phyloP scores from a whole-genome alignment of 129 eudicot genomes.

The Flaveria trinervia region DNA sequence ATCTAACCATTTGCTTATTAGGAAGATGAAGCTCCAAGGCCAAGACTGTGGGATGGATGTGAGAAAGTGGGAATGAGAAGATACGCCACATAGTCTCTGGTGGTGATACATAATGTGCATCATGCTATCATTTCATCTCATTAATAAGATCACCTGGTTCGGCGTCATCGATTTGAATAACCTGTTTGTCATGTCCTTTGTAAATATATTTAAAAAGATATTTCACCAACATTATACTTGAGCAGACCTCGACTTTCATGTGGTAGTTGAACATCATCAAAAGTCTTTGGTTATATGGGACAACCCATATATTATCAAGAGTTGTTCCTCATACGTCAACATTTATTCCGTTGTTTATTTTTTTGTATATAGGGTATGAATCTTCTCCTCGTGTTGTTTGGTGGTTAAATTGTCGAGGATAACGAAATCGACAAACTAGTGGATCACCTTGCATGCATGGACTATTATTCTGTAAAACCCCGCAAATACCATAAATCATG shows the following conservation, averaged over 20 bases:
- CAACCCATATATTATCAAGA: conserved; percentile 29
- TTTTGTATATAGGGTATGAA: conserved; percentile 30
- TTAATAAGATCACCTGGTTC: neutral
- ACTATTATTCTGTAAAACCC: neutral
- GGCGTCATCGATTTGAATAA: neutral
- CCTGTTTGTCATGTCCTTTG: neutral
- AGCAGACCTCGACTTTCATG: neutral
- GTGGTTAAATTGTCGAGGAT: neutral
- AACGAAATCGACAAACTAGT: neutral
- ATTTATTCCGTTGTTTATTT: conserved; percentile 6
- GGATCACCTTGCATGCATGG: conserved; percentile 21
- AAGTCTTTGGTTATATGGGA: conserved; percentile 28
- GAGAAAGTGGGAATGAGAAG: conserved; percentile 8
- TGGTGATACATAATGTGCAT: conserved; percentile 19
- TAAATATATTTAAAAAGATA: conserved; percentile 24
- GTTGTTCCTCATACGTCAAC: neutral
- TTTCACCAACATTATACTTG: neutral
- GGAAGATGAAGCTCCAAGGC: too few relatives aligned
- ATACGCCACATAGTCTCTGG: conserved; percentile 16
- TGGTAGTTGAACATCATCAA: neutral
- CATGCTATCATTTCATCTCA: neutral
- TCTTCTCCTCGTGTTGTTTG: conserved; percentile 9
- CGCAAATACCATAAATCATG: conserved; percentile 41
- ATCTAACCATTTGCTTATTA: conserved; percentile 7
- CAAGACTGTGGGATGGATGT: conserved; percentile 7